These are phyloP conservation scores for Myxozyma sirexii DNA, from an alignment of 805 yeast genomes.

Conservation along the genomic window DNA sequence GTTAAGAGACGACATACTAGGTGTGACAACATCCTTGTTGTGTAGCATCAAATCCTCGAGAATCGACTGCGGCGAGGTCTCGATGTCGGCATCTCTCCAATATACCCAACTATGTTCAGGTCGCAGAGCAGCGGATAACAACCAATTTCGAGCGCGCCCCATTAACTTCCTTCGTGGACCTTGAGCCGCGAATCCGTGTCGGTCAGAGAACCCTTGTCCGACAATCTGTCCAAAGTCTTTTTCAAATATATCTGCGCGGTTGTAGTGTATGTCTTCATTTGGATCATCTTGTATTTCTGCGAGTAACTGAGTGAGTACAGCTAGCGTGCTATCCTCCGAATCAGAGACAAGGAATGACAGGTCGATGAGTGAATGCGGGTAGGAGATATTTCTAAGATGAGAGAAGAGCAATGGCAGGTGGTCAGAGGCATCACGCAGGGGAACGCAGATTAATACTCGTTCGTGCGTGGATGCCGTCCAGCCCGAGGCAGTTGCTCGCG, in stretches of 20 bases:
- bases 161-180: slow-evolving; percentile 92
- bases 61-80: slow-evolving; percentile 79
- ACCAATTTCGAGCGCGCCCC: slow-evolving; percentile 97
- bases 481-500: slow-evolving; percentile 52
- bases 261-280: slow-evolving; percentile 61
- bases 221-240: slow-evolving; percentile 92
- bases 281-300: slow-evolving; percentile 60
- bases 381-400: slow-evolving; percentile 72
- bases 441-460: slow-evolving; percentile 81
- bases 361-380: slow-evolving; percentile 71
- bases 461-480: slow-evolving; percentile 64
- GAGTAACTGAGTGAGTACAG: slow-evolving; percentile 56
- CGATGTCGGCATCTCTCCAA: slow-evolving; percentile 99
- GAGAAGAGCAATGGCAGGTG: slow-evolving; percentile 88
- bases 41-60: slow-evolving; percentile 92
- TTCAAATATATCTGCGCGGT: slow-evolving; percentile 78
- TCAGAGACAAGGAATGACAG: slow-evolving; percentile 81
- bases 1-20: slow-evolving; percentile 46
- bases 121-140: slow-evolving; percentile 78
- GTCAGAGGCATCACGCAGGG: slow-evolving; percentile 87
- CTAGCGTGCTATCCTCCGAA: slow-evolving; percentile 81
- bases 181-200: slow-evolving; percentile 96
- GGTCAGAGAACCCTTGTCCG: slow-evolving; percentile 89
- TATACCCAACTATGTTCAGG: slow-evolving; percentile 96
- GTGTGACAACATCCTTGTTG: slow-evolving; percentile 88